Evolutionary conservation across 805 yeast species (phyloP).

Genomic region (Candida taoyuanica): DNA sequence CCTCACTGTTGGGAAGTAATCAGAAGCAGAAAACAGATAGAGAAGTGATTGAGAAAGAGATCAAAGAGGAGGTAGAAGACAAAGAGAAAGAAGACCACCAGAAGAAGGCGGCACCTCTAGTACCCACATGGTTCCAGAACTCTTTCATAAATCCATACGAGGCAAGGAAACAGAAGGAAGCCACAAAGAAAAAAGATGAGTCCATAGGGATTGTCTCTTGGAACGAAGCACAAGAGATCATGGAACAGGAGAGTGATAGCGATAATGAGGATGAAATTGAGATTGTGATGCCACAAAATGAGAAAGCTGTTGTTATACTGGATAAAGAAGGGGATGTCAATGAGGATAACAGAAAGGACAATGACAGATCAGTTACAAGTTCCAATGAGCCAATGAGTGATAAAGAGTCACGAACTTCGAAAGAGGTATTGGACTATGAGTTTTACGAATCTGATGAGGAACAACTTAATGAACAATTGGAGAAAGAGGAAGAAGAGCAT

Average conservation of each 20-base stretch:
- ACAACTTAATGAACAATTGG: slow-evolving; percentile 54
- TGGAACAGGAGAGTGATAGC: slow-evolving; percentile 8
- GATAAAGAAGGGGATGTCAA: neutral
- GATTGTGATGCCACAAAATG: too few relatives aligned
- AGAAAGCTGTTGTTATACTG: slow-evolving; percentile 7
- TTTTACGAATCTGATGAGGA: slow-evolving; percentile 78
- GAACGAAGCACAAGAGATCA: slow-evolving; percentile 39
- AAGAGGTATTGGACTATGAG: slow-evolving; percentile 45
- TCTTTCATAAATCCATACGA: slow-evolving; percentile 7
- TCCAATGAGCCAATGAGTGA: neutral
- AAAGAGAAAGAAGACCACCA: slow-evolving; percentile 1
- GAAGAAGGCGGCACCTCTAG: slow-evolving; percentile 1
- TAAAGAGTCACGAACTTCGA: neutral
- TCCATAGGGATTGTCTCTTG: slow-evolving; percentile 44
- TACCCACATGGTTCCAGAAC: slow-evolving; percentile 28
- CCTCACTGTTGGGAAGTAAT: slow-evolving; percentile 2
- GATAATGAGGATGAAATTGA: slow-evolving; percentile 19
- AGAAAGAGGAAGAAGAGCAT: slow-evolving; percentile 70
- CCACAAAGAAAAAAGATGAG: slow-evolving; percentile 6
- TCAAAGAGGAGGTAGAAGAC: neutral
- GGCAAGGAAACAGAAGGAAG: slow-evolving; percentile 9
- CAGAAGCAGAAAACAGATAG: neutral
- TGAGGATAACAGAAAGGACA: neutral
- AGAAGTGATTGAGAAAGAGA: neutral
- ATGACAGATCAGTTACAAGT: neutral